These are phyloP conservation scores for Ceratocystis papillata DNA, from an alignment of 2,329 filamentous ascomycete genomes.

Conservation along the genomic window DNA sequence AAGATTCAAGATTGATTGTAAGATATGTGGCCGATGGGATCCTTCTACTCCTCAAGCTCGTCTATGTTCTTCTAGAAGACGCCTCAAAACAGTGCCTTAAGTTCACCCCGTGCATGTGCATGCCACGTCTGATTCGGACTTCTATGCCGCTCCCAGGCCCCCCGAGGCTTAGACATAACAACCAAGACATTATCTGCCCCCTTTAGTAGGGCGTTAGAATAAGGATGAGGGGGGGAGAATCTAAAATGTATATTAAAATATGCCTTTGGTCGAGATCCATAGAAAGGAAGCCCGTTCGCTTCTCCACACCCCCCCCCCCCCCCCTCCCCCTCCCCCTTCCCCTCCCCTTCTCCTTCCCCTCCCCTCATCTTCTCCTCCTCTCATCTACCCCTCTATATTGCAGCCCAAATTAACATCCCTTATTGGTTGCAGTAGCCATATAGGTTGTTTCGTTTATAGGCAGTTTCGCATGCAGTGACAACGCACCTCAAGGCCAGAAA, in stretches of 20 bases:
- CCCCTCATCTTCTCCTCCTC: too few relatives aligned
- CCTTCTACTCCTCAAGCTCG: neutral
- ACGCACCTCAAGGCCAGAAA: conserved; percentile 2
- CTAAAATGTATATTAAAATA: neutral
- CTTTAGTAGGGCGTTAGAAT: neutral
- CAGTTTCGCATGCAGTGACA: conserved; percentile 12
- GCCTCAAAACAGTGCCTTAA: conserved; percentile 1
- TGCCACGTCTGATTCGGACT: neutral
- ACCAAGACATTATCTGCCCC: neutral
- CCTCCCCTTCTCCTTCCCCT: neutral
- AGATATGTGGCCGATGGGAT: neutral
- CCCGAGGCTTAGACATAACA: neutral
- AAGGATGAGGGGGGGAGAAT: neutral
- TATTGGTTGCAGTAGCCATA: neutral
- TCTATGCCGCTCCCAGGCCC: neutral
- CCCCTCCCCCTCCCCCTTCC: neutral
- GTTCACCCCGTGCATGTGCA: neutral
- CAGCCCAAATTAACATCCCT: neutral
- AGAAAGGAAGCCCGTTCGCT: neutral
- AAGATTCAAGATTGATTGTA: neutral
- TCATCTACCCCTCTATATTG: neutral
- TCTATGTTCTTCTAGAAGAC: conserved; percentile 10
- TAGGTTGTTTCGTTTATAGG: neutral
- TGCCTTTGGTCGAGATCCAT: neutral
- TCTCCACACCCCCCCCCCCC: neutral